Evolutionary conservation across 2,329 filamentous ascomycete species (phyloP).

Genomic region (Blastomyces gilchristii): DNA sequence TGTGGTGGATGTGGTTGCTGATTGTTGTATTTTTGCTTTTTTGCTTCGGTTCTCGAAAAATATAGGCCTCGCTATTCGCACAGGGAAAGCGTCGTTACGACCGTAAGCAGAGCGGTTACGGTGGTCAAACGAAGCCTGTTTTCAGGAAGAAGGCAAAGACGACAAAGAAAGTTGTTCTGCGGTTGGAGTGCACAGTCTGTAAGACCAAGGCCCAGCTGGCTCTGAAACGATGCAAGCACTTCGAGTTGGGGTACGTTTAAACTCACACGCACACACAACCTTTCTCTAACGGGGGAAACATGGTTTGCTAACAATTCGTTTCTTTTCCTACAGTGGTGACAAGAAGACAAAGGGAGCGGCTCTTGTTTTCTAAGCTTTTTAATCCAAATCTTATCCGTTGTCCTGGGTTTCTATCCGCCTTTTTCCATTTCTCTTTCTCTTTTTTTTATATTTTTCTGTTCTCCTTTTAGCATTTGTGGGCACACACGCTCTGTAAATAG

Average conservation of each 20-base stretch:
- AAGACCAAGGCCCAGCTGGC: slow-evolving; percentile 97
- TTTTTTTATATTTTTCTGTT: slow-evolving; percentile 4
- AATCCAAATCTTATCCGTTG: slow-evolving; percentile 13
- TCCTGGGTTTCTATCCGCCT: neutral
- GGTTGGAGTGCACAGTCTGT: slow-evolving; percentile 94
- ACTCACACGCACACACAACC: neutral
- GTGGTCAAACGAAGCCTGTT: slow-evolving; percentile 99
- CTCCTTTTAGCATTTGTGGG: slow-evolving; percentile 13
- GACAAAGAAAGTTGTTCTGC: slow-evolving; percentile 99
- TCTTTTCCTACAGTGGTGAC: slow-evolving; percentile 65
- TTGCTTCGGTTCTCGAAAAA: neutral
- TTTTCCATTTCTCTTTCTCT: neutral
- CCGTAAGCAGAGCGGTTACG: slow-evolving; percentile 98
- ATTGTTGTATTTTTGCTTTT: neutral
- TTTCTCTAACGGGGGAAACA: neutral
- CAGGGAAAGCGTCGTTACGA: slow-evolving; percentile 99
- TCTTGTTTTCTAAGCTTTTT: slow-evolving; percentile 86
- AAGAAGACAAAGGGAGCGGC: slow-evolving; percentile 99
- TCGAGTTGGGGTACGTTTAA: slow-evolving; percentile 84
- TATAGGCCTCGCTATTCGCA: slow-evolving; percentile 76
- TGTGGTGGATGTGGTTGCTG: neutral
- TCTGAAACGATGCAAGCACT: slow-evolving; percentile 99
- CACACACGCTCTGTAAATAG: slow-evolving; percentile 13
- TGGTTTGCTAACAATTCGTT: slow-evolving; percentile 24
- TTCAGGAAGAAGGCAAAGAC: slow-evolving; percentile 99